phyloP scores from a whole-genome alignment of 1,139 yeast genomes.

The Nakaseomyces uthaithaninus region DNA sequence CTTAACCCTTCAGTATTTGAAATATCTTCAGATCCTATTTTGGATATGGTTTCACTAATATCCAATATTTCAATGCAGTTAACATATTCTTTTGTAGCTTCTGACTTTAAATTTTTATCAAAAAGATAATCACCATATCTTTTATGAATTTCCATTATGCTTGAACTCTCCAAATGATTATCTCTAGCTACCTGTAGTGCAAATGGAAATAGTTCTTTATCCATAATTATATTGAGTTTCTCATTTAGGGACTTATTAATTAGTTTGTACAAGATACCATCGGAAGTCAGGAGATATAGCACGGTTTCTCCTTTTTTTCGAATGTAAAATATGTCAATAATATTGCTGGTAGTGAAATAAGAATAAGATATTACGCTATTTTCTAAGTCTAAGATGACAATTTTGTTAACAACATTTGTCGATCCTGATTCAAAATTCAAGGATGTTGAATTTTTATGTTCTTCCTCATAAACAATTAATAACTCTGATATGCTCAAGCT shows the following conservation, averaged over 20 bases:
- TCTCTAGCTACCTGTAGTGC: slow-evolving; percentile 66
- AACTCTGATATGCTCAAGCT: slow-evolving; percentile 39
- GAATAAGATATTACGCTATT: slow-evolving; percentile 68
- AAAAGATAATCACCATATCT: slow-evolving; percentile 68
- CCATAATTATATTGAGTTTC: slow-evolving; percentile 62
- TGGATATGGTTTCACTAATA: slow-evolving; percentile 70
- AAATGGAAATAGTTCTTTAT: slow-evolving; percentile 60
- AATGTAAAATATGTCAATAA: slow-evolving; percentile 43
- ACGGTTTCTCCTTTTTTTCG: slow-evolving; percentile 41
- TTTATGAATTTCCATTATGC: slow-evolving; percentile 45
- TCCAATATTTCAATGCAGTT: slow-evolving; percentile 46
- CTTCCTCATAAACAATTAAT: slow-evolving; percentile 29
- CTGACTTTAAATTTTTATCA: slow-evolving; percentile 54
- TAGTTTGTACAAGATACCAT: slow-evolving; percentile 64
- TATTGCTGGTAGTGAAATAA: slow-evolving; percentile 55
- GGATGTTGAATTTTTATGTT: slow-evolving; percentile 25
- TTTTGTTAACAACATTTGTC: slow-evolving; percentile 37
- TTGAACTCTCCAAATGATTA: slow-evolving; percentile 30
- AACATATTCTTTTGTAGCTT: slow-evolving; percentile 63
- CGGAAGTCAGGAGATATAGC: slow-evolving; percentile 56
- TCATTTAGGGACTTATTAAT: slow-evolving; percentile 59
- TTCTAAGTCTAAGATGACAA: slow-evolving; percentile 57
- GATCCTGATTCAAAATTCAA: slow-evolving; percentile 25
- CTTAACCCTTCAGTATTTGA: slow-evolving; percentile 26
- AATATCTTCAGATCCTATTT: slow-evolving; percentile 75